Conservation (phyloP, 768 basidiomycete species). For the Mycena latifolia region DNA sequence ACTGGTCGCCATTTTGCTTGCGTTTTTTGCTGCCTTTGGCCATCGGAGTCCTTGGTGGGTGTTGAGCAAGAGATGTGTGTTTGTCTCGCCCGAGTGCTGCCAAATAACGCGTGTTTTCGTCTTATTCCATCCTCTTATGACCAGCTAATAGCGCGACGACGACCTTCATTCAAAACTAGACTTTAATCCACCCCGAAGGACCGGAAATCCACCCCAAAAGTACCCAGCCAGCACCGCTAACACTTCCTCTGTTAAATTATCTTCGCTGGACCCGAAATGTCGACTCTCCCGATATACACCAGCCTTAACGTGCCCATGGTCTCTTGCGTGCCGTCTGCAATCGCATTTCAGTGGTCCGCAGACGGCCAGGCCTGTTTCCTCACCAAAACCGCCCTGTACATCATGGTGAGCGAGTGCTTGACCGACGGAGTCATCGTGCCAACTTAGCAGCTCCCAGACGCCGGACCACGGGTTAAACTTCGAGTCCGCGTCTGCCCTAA, state of each 20-base stretch:
- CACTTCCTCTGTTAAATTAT: too few species aligned
- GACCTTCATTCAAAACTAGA: constrained; percentile 4
- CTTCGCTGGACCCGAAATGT: background rate
- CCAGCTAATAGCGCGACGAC: constrained; percentile 18
- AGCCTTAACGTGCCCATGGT: constrained; percentile 71
- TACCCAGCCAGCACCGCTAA: background rate
- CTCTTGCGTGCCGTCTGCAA: constrained; percentile 67
- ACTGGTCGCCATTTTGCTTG: constrained; percentile 34
- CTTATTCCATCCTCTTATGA: background rate
- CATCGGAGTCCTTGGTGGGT: constrained; percentile 23
- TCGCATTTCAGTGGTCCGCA: constrained; percentile 77
- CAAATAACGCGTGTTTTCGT: constrained; percentile 27
- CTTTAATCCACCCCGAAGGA: background rate
- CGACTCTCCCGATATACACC: constrained; percentile 54
- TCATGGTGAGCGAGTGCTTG: constrained; percentile 63
- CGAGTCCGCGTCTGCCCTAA: constrained; percentile 65
- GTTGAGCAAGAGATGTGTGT: background rate
- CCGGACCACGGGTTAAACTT: constrained; percentile 81
- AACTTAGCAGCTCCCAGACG: constrained; percentile 62
- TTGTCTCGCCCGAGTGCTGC: background rate
- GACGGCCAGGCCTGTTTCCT: constrained; percentile 80
- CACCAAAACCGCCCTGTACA: constrained; percentile 76
- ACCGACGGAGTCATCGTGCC: background rate
- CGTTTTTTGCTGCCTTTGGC: constrained; percentile 44
- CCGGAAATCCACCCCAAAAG: background rate